phyloP scores from a whole-genome alignment of 78 protist genomes.

The Isochrysis galbana region DNA sequence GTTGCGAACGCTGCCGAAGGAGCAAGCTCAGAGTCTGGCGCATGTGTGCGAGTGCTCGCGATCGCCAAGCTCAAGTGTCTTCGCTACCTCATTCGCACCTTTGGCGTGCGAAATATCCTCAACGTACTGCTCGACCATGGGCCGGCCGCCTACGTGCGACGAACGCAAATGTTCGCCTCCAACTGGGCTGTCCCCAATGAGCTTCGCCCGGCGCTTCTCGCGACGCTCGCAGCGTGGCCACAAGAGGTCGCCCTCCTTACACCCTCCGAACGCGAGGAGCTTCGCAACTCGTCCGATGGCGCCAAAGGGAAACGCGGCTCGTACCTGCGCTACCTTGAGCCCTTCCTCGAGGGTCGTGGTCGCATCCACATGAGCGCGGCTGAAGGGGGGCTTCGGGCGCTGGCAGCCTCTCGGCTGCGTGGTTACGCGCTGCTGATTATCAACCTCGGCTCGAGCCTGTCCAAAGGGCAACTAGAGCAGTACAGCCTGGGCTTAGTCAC shows the following conservation, averaged over 20 bases:
- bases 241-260: background rate
- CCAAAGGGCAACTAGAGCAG: too few relatives aligned
- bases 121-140: background rate
- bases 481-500: too few relatives aligned
- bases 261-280: background rate
- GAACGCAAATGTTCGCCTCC: background rate
- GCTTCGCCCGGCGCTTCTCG: background rate
- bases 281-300: too few relatives aligned
- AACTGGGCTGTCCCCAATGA: background rate
- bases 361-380: background rate
- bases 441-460: too few relatives aligned
- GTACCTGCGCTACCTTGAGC: background rate
- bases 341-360: background rate
- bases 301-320: background rate
- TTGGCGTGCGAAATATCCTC: background rate
- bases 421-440: too few relatives aligned
- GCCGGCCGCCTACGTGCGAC: background rate
- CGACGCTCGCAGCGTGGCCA: background rate
- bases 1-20: background rate
- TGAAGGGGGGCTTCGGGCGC: too few relatives aligned
- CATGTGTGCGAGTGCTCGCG: background rate
- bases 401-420: too few relatives aligned
- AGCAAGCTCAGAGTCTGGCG: background rate
- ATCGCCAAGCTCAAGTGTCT: slow-evolving; percentile 25
- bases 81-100: background rate